These are phyloP conservation scores for Pseudopyricularia javanii DNA, from an alignment of 2,329 filamentous ascomycete species.

Conservation along the genomic window DNA sequence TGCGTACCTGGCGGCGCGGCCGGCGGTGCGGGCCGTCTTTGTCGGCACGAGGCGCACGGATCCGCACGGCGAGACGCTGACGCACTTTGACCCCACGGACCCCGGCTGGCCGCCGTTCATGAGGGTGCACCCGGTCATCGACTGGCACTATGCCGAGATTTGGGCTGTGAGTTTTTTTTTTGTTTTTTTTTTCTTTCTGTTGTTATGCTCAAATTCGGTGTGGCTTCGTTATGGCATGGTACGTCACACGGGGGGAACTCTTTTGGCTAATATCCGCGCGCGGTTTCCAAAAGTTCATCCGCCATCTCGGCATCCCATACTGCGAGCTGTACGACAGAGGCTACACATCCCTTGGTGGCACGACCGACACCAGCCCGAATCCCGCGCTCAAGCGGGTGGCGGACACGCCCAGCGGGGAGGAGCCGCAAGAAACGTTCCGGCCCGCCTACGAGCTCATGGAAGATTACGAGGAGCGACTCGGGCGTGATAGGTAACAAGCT, in stretches of 20 bases:
- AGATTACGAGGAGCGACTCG: conserved; percentile 68
- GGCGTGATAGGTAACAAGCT: conserved; percentile 37
- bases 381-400: conserved; percentile 46
- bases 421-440: conserved; percentile 32
- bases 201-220: not conserved
- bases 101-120: conserved; percentile 84
- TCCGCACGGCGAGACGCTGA: conserved; percentile 70
- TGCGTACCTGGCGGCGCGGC: conserved; percentile 56
- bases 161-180: conserved; percentile 65
- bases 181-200: not conserved
- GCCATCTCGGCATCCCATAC: conserved; percentile 68
- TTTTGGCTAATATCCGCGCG: not conserved
- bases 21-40: conserved; percentile 63
- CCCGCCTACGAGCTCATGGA: conserved; percentile 66
- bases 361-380: conserved; percentile 79
- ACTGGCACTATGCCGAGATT: conserved; percentile 94
- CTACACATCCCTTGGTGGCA: conserved; percentile 87
- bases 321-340: conserved; percentile 79
- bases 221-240: no score
- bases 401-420: conserved; percentile 14
- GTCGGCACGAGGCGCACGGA: conserved; percentile 85
- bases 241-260: not conserved
- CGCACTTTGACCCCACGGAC: conserved; percentile 79
- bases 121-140: conserved; percentile 88
- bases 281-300: conserved; percentile 50